Conservation (phyloP, 257 asterid species). For the Solanum bukasovii region DNA sequence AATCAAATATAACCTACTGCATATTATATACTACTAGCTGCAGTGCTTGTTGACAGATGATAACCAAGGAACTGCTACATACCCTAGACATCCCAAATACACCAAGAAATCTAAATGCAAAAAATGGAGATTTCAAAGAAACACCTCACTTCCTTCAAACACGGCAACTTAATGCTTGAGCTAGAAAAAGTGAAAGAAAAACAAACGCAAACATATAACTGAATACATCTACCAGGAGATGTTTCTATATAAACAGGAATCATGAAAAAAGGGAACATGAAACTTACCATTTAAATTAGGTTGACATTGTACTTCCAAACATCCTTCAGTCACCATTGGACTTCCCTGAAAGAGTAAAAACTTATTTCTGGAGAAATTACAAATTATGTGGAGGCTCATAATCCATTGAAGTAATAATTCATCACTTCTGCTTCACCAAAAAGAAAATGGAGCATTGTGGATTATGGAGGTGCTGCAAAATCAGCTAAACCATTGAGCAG, state of each 20-base stretch:
- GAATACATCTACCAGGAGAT: not conserved
- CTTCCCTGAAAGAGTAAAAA: not conserved
- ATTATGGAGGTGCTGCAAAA: not conserved
- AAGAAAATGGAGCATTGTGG: not conserved
- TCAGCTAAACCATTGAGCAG: not conserved
- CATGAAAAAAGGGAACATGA: not conserved
- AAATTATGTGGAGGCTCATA: not conserved
- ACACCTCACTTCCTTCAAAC: not conserved
- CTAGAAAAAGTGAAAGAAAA: not conserved
- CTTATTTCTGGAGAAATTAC: not conserved
- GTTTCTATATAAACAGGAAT: not conserved
- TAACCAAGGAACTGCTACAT: not conserved
- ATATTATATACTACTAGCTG: not conserved
- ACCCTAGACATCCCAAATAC: not conserved
- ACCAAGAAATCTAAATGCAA: not conserved
- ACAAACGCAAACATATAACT: not conserved
- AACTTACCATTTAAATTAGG: not conserved
- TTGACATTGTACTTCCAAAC: not conserved
- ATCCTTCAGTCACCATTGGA: not conserved
- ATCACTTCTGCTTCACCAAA: constrained; percentile 1
- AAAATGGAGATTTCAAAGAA: not conserved
- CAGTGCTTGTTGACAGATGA: not conserved
- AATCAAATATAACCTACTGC: not conserved
- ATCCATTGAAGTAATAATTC: not conserved
- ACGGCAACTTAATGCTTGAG: not conserved